Conservation (phyloP, 148 eudicot species). For the Salicornia ramosissima region DNA sequence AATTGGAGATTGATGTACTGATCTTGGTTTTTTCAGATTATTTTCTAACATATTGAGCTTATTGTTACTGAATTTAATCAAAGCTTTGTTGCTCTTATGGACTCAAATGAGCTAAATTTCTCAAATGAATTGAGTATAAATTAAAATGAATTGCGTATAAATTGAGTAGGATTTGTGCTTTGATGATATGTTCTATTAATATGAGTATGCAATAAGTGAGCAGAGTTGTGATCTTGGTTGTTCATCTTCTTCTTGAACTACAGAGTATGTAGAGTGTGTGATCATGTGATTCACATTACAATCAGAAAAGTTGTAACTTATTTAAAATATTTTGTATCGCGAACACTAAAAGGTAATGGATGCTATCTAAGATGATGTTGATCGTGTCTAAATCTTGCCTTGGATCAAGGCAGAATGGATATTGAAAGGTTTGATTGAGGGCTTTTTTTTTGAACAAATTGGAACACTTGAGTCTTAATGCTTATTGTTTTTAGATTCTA, state of each 20-base stretch:
- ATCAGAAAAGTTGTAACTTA: background rate
- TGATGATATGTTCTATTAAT: background rate
- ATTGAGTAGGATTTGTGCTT: constrained; percentile 1
- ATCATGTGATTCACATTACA: background rate
- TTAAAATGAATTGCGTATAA: background rate
- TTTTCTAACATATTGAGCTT: background rate
- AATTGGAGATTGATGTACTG: background rate
- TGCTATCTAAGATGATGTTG: background rate
- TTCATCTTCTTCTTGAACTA: background rate
- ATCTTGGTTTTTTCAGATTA: constrained; percentile 1
- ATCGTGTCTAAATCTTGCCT: background rate
- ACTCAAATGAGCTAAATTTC: background rate
- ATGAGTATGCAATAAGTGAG: background rate
- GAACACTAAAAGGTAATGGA: background rate
- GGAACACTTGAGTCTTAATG: constrained; percentile 2
- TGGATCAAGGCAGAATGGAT: background rate
- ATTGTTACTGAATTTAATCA: background rate
- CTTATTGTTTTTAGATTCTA: background rate
- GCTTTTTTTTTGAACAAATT: background rate
- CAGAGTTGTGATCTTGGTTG: background rate
- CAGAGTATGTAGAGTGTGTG: background rate
- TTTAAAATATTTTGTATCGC: background rate
- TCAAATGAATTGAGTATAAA: background rate
- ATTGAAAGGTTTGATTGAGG: background rate
- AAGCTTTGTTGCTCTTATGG: background rate